phyloP scores from a whole-genome alignment of 768 basidiomycete species.

The Suillus americanus region DNA sequence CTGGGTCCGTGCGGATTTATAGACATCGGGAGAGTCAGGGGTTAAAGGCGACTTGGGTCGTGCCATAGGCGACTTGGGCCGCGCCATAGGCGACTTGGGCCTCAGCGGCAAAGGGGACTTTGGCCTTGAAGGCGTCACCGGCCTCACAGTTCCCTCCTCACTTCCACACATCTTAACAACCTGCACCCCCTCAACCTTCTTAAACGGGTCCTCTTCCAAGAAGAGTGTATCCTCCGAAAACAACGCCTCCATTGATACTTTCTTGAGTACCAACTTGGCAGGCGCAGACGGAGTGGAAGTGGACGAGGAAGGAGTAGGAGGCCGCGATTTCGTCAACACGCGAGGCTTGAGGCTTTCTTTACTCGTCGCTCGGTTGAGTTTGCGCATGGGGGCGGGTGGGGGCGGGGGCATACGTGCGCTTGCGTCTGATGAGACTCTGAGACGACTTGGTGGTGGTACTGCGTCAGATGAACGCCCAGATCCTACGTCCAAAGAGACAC shows the following conservation, averaged over 20 bases:
- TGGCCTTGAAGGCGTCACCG: background rate
- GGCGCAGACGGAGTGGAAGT: conserved; percentile 9
- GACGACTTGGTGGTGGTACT: background rate
- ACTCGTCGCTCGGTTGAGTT: conserved; percentile 19
- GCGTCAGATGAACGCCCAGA: background rate
- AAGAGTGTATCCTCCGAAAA: conserved; percentile 22
- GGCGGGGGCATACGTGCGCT: background rate
- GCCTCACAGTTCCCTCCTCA: conserved; percentile 8
- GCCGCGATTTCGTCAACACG: conserved; percentile 28
- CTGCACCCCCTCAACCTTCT: conserved; percentile 51
- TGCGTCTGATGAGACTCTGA: background rate
- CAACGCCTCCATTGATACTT: conserved; percentile 2
- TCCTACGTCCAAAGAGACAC: background rate
- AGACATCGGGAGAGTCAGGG: conserved; percentile 36
- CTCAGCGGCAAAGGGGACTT: background rate
- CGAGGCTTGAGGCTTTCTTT: conserved; percentile 18
- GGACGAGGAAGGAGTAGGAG: conserved; percentile 28
- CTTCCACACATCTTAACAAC: conserved; percentile 32
- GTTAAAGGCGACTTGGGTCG: conserved; percentile 11
- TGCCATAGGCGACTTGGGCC: conserved; percentile 1
- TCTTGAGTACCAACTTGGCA: conserved; percentile 7
- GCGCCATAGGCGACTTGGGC: conserved; percentile 1
- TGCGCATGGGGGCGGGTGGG: background rate
- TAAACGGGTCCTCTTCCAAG: conserved; percentile 46
- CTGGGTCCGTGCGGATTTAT: conserved; percentile 39